Percentiles rank a stretch among this genome's conserved stretches.
Evolutionary conservation across 176 grass and related monocot species (phyloP).

Genomic region (Miscanthus lutarioriparius): DNA sequence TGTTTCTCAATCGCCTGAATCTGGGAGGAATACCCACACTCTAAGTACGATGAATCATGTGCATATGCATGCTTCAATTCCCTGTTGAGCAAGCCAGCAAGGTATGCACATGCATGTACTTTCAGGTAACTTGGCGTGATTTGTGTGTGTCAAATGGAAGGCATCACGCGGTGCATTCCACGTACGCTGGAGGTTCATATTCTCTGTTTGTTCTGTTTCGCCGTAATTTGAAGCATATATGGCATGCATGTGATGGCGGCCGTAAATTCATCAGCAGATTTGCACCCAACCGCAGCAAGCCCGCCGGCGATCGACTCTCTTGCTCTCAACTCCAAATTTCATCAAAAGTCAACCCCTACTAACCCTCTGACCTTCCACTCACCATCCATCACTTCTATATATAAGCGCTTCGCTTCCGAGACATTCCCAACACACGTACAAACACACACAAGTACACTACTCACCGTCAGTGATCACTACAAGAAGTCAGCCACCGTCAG

Average conservation of each 20-base stretch:
- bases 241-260: neutral
- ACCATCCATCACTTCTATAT: neutral
- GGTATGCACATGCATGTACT: neutral
- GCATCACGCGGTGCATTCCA: neutral
- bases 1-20: neutral
- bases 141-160: constrained; percentile 6
- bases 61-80: neutral
- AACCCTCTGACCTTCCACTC: neutral
- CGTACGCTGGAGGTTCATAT: neutral
- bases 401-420: neutral
- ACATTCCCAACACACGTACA: neutral
- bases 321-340: neutral
- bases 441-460: neutral
- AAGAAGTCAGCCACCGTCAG: too few relatives aligned
- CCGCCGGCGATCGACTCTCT: neutral
- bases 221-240: neutral
- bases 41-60: neutral
- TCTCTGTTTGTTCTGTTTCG: neutral
- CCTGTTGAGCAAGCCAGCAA: neutral
- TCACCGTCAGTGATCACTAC: neutral
- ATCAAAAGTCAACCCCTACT: neutral
- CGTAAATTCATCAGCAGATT: neutral
- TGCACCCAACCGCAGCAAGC: neutral
- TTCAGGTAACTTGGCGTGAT: neutral
- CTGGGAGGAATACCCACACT: neutral